phyloP scores from a whole-genome alignment of 805 yeast genomes.

The Starmerella scarabaei region DNA sequence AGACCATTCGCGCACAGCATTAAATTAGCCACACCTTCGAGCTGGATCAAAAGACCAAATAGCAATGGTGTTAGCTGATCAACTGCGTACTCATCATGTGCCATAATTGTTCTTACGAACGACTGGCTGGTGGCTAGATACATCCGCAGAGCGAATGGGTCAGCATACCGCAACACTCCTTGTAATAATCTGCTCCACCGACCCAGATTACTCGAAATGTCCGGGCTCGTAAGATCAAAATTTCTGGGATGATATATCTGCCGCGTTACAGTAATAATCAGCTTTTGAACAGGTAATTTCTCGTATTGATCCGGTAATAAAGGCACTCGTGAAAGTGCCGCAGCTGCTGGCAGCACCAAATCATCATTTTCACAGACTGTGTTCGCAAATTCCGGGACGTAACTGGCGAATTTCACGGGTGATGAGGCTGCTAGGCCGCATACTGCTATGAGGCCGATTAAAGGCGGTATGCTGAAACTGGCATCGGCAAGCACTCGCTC shows the following conservation, averaged over 20 bases:
- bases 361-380: neutral
- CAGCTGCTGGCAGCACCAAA: constrained; percentile 7
- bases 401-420: neutral
- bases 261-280: constrained; percentile 1
- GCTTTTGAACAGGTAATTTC: constrained; percentile 4
- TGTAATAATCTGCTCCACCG: constrained; percentile 17
- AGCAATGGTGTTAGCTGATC: constrained; percentile 10
- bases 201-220: constrained; percentile 11
- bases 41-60: constrained; percentile 17
- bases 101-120: constrained; percentile 7
- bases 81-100: constrained; percentile 1
- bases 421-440: constrained; percentile 9
- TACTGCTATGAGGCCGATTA: constrained; percentile 11
- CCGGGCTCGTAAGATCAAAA: constrained; percentile 1
- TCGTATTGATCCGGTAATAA: constrained; percentile 6
- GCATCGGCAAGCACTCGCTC: constrained; percentile 1
- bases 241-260: constrained; percentile 7
- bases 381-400: constrained; percentile 2
- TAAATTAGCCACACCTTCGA: constrained; percentile 16
- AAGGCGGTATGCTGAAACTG: constrained; percentile 8
- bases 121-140: constrained; percentile 4
- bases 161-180: constrained; percentile 2
- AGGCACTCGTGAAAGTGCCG: constrained; percentile 16
- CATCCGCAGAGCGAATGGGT: neutral
- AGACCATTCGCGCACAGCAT: neutral